phyloP scores from a whole-genome alignment of 106 monocot species.

The Amphibolis antarctica region DNA sequence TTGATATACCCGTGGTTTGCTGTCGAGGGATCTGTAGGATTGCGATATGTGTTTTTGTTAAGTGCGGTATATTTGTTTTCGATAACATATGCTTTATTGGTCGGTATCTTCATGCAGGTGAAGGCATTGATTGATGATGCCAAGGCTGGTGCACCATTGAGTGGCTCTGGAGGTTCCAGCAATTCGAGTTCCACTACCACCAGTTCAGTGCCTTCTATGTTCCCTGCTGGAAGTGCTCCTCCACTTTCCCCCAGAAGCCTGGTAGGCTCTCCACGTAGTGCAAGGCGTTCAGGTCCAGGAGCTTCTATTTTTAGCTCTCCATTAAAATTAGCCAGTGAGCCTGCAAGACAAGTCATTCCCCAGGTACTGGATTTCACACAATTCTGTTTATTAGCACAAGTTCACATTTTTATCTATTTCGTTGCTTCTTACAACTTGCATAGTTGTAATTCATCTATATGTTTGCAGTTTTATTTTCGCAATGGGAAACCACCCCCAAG shows the following conservation, averaged over 20 bases:
- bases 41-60: background rate
- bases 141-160: conserved; percentile 50
- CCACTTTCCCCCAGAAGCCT: conserved; percentile 90
- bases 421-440: background rate
- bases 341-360: conserved; percentile 72
- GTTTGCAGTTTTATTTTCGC: conserved; percentile 74
- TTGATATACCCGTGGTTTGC: too few relatives aligned
- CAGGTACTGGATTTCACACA: conserved; percentile 33
- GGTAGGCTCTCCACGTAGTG: conserved; percentile 69
- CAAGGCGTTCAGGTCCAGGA: conserved; percentile 36
- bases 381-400: background rate
- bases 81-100: background rate
- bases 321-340: conserved; percentile 61
- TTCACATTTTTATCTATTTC: background rate
- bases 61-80: background rate
- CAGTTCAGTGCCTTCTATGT: conserved; percentile 70
- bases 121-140: conserved; percentile 75
- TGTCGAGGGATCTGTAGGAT: background rate
- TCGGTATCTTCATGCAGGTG: conserved; percentile 28
- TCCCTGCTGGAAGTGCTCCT: conserved; percentile 82
- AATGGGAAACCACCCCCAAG: conserved; percentile 70
- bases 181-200: conserved; percentile 40
- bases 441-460: background rate
- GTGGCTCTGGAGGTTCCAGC: conserved; percentile 32
- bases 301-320: conserved; percentile 66